A percentile compares a stretch with the other conserved stretches of the same genome.
These are phyloP conservation scores for Arthrobotrys sphaeroides DNA, from an alignment of 2,329 filamentous ascomycete species.

Conservation along the genomic window DNA sequence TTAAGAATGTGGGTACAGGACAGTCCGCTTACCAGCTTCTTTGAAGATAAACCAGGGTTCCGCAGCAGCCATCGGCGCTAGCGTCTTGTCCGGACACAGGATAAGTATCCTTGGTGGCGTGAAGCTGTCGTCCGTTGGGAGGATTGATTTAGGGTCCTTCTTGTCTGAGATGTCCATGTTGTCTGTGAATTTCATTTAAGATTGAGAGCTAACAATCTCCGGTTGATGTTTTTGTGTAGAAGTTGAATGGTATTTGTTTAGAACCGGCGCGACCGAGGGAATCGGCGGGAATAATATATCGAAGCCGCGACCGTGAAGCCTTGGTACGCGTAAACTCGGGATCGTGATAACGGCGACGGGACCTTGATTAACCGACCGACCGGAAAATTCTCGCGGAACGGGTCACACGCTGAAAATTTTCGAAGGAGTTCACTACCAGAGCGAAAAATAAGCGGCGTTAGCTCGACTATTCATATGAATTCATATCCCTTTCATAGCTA, in stretches of 20 bases:
- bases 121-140: constrained; percentile 43
- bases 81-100: constrained; percentile 50
- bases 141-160: constrained; percentile 43
- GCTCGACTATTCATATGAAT: constrained; percentile 6
- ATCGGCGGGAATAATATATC: constrained; percentile 5
- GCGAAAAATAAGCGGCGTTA: not conserved
- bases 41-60: constrained; percentile 49
- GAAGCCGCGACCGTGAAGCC: not conserved
- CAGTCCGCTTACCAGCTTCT: constrained; percentile 33
- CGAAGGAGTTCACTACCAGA: constrained; percentile 21
- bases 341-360: constrained; percentile 23
- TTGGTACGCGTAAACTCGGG: constrained; percentile 2
- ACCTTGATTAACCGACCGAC: constrained; percentile 19
- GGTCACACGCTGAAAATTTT: constrained; percentile 27
- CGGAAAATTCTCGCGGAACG: constrained; percentile 24
- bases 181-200: constrained; percentile 2
- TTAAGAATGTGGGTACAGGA: not conserved
- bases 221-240: not conserved
- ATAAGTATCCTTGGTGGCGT: constrained; percentile 51
- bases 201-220: not conserved
- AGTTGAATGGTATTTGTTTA: not conserved
- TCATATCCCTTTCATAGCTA: constrained; percentile 2
- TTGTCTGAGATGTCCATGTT: constrained; percentile 14
- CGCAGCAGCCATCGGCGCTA: constrained; percentile 37
- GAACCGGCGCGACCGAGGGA: not conserved